Conservation (phyloP, 805 yeast genomes). For the Metschnikowia santaceciliae region DNA sequence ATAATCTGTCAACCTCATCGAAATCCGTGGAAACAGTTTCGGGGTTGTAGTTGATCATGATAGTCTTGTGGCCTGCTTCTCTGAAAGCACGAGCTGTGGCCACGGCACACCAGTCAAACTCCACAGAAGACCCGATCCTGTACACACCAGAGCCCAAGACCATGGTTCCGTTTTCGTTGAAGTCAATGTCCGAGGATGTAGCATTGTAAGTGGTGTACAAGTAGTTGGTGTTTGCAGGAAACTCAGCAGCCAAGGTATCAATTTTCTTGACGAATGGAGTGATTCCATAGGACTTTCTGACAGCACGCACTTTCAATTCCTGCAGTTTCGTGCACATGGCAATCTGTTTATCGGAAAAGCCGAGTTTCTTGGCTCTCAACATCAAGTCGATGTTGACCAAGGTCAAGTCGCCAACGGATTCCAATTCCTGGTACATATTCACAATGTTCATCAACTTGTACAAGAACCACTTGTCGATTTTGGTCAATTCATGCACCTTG, state of each 20-base stretch:
- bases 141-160: constrained; percentile 99
- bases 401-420: constrained; percentile 50
- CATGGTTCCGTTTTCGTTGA: constrained; percentile 87
- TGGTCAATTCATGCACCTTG: constrained; percentile 83
- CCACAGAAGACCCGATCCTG: constrained; percentile 97
- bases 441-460: constrained; percentile 91
- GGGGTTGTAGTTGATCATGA: constrained; percentile 97
- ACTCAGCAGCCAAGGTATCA: constrained; percentile 97
- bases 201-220: constrained; percentile 96
- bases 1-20: constrained; percentile 95
- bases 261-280: constrained; percentile 94
- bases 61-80: constrained; percentile 79
- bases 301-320: constrained; percentile 79
- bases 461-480: constrained; percentile 95
- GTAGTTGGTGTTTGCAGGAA: constrained; percentile 96
- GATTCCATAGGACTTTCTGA: constrained; percentile 76
- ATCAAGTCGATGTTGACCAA: constrained; percentile 66
- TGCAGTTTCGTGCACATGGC: constrained; percentile 66
- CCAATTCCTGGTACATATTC: constrained; percentile 78
- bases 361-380: constrained; percentile 81
- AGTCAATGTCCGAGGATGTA: constrained; percentile 73
- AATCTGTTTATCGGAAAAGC: constrained; percentile 94
- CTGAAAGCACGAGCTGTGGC: constrained; percentile 93
- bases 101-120: constrained; percentile 99
- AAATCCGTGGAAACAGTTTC: constrained; percentile 98